These are phyloP conservation scores for Gremmenia infestans DNA, from an alignment of 2,329 filamentous ascomycete genomes.

Conservation along the genomic window DNA sequence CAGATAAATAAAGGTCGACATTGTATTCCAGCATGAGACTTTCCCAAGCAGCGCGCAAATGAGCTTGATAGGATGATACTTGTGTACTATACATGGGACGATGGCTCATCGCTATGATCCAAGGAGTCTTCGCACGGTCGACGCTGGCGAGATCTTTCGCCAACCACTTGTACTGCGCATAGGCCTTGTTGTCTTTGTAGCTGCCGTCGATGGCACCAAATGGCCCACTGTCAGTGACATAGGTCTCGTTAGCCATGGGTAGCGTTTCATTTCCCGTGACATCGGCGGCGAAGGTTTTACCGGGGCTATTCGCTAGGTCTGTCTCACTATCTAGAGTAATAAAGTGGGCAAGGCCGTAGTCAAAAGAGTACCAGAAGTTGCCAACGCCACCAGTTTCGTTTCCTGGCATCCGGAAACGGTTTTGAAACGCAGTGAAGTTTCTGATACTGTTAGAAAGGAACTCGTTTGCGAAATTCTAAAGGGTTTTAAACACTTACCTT, in stretches of 20 bases:
- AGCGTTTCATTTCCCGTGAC: constrained; percentile 36
- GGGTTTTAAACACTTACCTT: constrained; percentile 26
- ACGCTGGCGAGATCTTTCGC: constrained; percentile 27
- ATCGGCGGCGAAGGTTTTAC: constrained; percentile 41
- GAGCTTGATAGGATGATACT: constrained; percentile 38
- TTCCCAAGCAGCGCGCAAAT: constrained; percentile 43
- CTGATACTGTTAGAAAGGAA: constrained; percentile 4
- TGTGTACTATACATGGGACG: constrained; percentile 42
- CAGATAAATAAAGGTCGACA: constrained; percentile 43
- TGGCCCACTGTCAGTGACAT: constrained; percentile 43
- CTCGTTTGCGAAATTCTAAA: neutral
- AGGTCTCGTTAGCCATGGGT: constrained; percentile 40
- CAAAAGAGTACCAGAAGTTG: constrained; percentile 52
- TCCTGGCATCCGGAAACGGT: constrained; percentile 49
- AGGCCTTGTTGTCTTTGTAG: constrained; percentile 34
- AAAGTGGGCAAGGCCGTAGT: constrained; percentile 50
- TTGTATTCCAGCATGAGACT: constrained; percentile 38
- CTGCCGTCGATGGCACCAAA: constrained; percentile 39
- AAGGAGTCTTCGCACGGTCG: constrained; percentile 27
- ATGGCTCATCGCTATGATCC: constrained; percentile 26
- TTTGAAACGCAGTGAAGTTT: constrained; percentile 30
- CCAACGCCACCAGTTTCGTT: constrained; percentile 42
- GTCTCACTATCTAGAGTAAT: constrained; percentile 44
- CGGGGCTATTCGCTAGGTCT: constrained; percentile 44
- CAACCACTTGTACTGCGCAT: constrained; percentile 47